These are phyloP conservation scores for Aurantiochytrium sp. DNA, from an alignment of 108 stramenopile species.

Conservation along the genomic window DNA sequence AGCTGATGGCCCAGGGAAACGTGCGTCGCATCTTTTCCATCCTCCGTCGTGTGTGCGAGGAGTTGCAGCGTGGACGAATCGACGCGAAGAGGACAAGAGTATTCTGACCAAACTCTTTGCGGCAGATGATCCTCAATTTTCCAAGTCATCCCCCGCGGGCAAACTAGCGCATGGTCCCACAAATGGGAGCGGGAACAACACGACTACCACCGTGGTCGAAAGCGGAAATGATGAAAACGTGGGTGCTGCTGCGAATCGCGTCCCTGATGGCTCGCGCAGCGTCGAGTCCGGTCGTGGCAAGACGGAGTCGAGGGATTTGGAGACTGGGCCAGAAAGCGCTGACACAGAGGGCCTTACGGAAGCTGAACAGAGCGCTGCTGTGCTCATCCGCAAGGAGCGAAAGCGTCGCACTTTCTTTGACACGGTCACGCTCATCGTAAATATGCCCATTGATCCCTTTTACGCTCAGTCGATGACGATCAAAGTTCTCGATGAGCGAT, in stretches of 20 bases:
- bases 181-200: no score
- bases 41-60: neutral
- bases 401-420: neutral
- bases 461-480: neutral
- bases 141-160: no score
- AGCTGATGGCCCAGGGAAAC: neutral
- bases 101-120: neutral
- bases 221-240: no score
- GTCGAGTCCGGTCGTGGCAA: neutral
- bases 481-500: neutral
- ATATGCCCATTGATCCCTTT: slow-evolving; percentile 14
- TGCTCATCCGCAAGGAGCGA: neutral
- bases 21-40: neutral
- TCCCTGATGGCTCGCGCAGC: no score
- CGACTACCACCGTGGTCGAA: no score
- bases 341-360: neutral
- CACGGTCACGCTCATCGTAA: neutral
- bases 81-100: neutral
- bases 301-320: neutral
- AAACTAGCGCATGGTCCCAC: no score
- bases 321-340: neutral
- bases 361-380: neutral
- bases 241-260: no score
- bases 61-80: neutral
- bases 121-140: no score